Conservation (phyloP, 2,329 filamentous ascomycete species). For the Xylaria sp. region DNA sequence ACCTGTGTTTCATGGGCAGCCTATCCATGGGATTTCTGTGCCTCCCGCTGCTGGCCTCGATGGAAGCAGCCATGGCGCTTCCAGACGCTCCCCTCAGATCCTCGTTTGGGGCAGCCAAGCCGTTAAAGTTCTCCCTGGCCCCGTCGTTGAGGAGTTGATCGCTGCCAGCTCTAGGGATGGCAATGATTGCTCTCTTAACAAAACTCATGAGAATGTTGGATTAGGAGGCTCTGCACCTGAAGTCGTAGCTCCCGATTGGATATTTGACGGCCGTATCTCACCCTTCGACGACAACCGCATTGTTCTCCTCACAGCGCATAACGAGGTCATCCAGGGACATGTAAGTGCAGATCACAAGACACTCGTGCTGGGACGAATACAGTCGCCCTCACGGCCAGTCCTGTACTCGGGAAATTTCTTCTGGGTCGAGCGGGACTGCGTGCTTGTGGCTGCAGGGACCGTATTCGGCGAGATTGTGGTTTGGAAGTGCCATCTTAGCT, state of each 20-base stretch:
- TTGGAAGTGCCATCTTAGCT: slow-evolving; percentile 74
- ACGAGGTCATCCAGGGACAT: slow-evolving; percentile 72
- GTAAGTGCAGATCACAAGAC: slow-evolving; percentile 32
- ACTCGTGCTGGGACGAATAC: slow-evolving; percentile 60
- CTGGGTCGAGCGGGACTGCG: slow-evolving; percentile 65
- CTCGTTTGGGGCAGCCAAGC: slow-evolving; percentile 78
- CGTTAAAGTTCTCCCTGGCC: slow-evolving; percentile 57
- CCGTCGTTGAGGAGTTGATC: slow-evolving; percentile 45
- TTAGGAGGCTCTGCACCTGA: slow-evolving; percentile 47
- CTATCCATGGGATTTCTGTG: slow-evolving; percentile 77
- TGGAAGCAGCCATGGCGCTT: neutral
- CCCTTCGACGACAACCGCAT: slow-evolving; percentile 56
- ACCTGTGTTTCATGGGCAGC: slow-evolving; percentile 72
- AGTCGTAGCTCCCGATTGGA: slow-evolving; percentile 74
- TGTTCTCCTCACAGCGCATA: slow-evolving; percentile 85
- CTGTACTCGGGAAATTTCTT: slow-evolving; percentile 84
- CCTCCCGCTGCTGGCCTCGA: slow-evolving; percentile 16
- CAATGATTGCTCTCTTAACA: neutral
- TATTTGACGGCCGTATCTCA: slow-evolving; percentile 72
- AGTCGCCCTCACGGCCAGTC: slow-evolving; percentile 79
- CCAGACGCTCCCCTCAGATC: slow-evolving; percentile 46
- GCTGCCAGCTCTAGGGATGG: neutral
- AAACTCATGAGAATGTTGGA: slow-evolving; percentile 8
- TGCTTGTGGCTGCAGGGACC: slow-evolving; percentile 87
- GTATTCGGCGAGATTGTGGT: slow-evolving; percentile 94